These are phyloP conservation scores for Anthostomella pinea DNA, from an alignment of 2,329 filamentous ascomycete genomes.

Conservation along the genomic window DNA sequence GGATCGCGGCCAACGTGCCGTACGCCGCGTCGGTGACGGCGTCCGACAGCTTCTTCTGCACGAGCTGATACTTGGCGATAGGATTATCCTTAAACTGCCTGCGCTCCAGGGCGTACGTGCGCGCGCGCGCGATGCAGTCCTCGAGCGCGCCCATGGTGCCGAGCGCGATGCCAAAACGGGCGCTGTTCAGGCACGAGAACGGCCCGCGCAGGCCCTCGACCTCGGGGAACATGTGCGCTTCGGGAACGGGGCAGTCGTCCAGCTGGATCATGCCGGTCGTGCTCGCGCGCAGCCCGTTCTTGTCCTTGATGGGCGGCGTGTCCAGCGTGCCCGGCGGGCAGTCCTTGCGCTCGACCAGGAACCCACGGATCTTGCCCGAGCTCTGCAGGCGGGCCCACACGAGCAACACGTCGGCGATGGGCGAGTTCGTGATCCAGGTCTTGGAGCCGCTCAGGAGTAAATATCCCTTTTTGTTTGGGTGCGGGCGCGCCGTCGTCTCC, in stretches of 20 bases:
- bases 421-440: constrained; percentile 95
- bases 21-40: constrained; percentile 87
- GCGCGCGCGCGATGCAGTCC: constrained; percentile 78
- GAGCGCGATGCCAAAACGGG: constrained; percentile 89
- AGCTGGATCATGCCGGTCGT: constrained; percentile 98
- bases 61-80: constrained; percentile 90
- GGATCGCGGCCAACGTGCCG: constrained; percentile 83
- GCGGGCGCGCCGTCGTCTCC: constrained; percentile 82
- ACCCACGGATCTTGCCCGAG: constrained; percentile 91
- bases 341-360: constrained; percentile 79
- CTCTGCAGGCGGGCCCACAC: constrained; percentile 92
- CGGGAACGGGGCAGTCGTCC: constrained; percentile 83
- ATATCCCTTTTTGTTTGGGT: constrained; percentile 80
- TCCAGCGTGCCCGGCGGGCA: constrained; percentile 87
- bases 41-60: constrained; percentile 97
- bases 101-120: constrained; percentile 85
- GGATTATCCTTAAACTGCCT: constrained; percentile 97
- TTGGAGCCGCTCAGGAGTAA: constrained; percentile 77
- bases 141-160: constrained; percentile 92
- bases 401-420: constrained; percentile 79
- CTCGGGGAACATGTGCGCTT: constrained; percentile 90
- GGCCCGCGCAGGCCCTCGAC: constrained; percentile 85
- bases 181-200: constrained; percentile 92
- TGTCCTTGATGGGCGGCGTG: constrained; percentile 90
- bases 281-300: constrained; percentile 88